These are phyloP conservation scores for Vicia faba DNA, from an alignment of 306 rosid species.

Conservation along the genomic window DNA sequence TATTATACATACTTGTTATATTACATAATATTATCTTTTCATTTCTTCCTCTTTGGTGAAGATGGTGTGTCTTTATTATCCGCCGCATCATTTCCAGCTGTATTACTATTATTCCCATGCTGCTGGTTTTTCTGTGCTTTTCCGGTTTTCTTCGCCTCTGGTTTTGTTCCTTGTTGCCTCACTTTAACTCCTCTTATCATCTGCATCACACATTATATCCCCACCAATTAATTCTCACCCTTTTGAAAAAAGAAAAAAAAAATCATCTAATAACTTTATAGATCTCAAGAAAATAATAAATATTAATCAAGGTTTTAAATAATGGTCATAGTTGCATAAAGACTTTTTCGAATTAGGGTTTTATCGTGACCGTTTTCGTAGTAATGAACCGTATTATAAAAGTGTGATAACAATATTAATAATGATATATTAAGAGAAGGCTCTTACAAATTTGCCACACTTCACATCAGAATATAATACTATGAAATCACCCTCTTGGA, in stretches of 20 bases:
- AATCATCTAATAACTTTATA: background rate
- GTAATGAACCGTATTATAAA: too few species aligned
- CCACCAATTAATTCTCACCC: slow-evolving; percentile 1
- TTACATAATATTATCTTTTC: slow-evolving; percentile 30
- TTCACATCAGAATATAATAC: slow-evolving; percentile 89
- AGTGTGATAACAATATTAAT: too few species aligned
- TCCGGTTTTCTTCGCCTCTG: slow-evolving; percentile 65
- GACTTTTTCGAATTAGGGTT: too few species aligned
- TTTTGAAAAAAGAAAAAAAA: background rate
- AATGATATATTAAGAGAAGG: background rate
- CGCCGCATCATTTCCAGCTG: slow-evolving; percentile 21
- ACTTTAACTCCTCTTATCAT: slow-evolving; percentile 99
- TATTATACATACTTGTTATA: background rate
- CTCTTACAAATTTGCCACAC: slow-evolving; percentile 80
- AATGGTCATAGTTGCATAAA: too few species aligned
- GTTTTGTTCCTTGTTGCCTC: slow-evolving; percentile 66
- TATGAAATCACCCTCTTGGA: slow-evolving; percentile 98
- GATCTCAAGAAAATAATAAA: background rate
- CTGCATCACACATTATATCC: slow-evolving; percentile 35
- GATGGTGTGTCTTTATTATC: slow-evolving; percentile 44
- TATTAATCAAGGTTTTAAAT: too few species aligned
- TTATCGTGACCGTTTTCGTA: too few species aligned
- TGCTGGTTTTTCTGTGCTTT: slow-evolving; percentile 69
- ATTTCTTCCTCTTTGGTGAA: slow-evolving; percentile 41
- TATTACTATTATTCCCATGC: slow-evolving; percentile 46